Evolutionary conservation across 106 monocot genomes (phyloP).

Genomic region (Allium fistulosum): DNA sequence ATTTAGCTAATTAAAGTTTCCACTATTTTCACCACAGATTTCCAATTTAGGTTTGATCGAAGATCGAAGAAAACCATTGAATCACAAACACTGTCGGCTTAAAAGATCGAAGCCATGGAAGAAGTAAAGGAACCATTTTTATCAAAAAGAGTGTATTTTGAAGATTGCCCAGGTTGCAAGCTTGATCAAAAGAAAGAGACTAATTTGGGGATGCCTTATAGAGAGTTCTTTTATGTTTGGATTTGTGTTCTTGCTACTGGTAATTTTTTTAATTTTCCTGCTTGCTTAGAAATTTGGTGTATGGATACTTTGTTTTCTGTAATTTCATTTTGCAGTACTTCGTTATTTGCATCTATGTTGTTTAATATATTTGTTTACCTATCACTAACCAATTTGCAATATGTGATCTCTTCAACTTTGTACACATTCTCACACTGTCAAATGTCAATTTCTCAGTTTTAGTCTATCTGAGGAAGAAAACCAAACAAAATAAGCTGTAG

Average conservation of each 20-base stretch:
- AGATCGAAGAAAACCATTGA: too few species aligned
- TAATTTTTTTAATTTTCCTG: constrained; percentile 4
- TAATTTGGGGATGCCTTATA: not conserved
- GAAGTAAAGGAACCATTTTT: constrained; percentile 8
- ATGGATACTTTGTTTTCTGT: not conserved
- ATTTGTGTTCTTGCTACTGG: constrained; percentile 32
- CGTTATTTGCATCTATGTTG: not conserved
- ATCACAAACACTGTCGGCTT: too few species aligned
- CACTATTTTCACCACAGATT: too few species aligned
- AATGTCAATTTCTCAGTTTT: too few species aligned
- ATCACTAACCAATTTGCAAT: not conserved
- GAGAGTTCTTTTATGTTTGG: not conserved
- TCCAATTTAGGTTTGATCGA: too few species aligned
- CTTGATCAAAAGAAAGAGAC: not conserved
- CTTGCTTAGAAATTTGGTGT: not conserved
- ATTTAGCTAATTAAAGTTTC: too few species aligned
- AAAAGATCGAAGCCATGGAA: constrained; percentile 17
- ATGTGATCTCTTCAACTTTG: not conserved
- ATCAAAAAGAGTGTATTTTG: constrained; percentile 4
- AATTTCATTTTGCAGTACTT: not conserved
- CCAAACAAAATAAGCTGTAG: too few species aligned
- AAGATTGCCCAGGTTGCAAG: constrained; percentile 1
- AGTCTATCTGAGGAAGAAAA: too few species aligned
- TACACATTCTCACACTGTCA: too few species aligned
- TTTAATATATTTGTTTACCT: not conserved